These are phyloP conservation scores for Durio zibethinus DNA, from an alignment of 345 rosid genomes.

Conservation along the genomic window DNA sequence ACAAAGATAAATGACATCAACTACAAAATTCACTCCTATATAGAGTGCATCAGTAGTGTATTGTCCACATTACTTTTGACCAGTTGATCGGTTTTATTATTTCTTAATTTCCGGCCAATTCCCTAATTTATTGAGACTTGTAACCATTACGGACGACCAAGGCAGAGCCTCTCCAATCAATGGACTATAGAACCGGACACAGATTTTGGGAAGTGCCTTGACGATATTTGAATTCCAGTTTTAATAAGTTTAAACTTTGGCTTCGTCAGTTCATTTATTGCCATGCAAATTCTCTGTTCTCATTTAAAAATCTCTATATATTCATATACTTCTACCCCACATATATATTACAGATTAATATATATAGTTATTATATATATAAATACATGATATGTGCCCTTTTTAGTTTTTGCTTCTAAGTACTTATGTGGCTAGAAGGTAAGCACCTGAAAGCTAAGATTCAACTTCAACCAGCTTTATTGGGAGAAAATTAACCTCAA, in stretches of 20 bases:
- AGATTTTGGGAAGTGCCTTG: neutral
- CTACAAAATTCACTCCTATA: no score
- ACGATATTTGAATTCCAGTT: neutral
- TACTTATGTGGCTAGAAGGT: slow-evolving; percentile 1
- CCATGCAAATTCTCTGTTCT: neutral
- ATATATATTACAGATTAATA: neutral
- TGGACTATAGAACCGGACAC: no score
- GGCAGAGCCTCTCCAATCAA: no score
- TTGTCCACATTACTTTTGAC: no score
- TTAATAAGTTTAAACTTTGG: neutral
- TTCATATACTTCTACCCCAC: neutral
- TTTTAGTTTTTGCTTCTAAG: no score
- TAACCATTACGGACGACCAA: no score
- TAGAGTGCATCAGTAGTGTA: no score
- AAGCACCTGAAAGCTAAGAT: slow-evolving; percentile 16
- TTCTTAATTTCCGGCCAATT: no score
- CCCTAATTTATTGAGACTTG: no score
- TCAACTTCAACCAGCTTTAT: slow-evolving; percentile 7
- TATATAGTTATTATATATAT: neutral
- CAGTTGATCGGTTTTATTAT: no score
- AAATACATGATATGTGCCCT: neutral
- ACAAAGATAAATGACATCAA: no score
- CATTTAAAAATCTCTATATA: neutral
- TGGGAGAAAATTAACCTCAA: neutral
- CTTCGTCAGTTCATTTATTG: no score